Base-by-base conservation (phyloP, 345 rosid species). In the Kandelia obovata region DNA sequence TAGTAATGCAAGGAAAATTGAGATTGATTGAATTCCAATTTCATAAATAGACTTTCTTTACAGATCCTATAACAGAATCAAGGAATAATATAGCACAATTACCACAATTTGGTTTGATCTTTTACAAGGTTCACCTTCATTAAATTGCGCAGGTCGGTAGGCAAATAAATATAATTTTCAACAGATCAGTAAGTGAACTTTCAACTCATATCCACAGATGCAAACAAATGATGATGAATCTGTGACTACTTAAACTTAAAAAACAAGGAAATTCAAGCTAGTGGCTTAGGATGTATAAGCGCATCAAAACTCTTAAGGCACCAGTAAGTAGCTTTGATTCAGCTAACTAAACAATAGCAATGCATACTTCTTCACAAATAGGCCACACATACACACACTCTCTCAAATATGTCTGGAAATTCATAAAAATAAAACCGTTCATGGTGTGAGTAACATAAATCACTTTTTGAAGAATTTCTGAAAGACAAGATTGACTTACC, bases 401-500 rank as follows among this genome's bases (percentile, higher is more conserved):
- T 49, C 59, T 56, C 59, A 60, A n/a, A 73, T 13, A 26, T 5
- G 6, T 23, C 7, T 21, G 61, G 26, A 72, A 58, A 21, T 9
- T 8, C 5, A 58, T n/a, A 10, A 46, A 74, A 25, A 21, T 28
- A 32, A 57, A 37, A 26, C 57, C 32, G n/a, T 57, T 15, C 11
- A n/a, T 53, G 30, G 46, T 15, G 21, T 35, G 25, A 63, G 26
- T 4, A 4, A 52, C 25, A 51, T 27, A 65, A 69, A 26, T 27
- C 28, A 23, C 34, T 23, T 19, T 34, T 55, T 9, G 35, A 60
- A 23, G 62, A 21, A 66, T 35, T 53, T 63, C 31, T 6, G 28
- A 47, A 67, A n/a, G 17, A 35, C 15, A 32, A 20, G 53, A 61
- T 10, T 72, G 56, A 69, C 89, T 86, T 73, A 90, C 96, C 92